A percentile compares a stretch with the other conserved stretches of the same genome.
phyloP scores from a whole-genome alignment of 768 basidiomycete species.

The Trametes gibbosa region DNA sequence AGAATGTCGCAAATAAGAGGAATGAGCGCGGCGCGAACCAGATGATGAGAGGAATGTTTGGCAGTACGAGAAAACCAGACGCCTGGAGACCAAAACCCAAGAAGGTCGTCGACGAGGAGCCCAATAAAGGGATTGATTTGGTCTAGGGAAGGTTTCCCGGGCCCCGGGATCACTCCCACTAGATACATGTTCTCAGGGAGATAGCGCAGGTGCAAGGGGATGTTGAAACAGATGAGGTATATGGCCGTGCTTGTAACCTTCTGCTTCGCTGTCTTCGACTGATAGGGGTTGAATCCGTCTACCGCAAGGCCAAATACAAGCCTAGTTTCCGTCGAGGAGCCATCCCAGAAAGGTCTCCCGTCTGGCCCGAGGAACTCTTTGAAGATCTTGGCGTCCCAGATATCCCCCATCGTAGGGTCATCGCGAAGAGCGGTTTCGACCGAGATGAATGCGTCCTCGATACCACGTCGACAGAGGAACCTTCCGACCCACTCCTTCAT shows the following conservation, averaged over 20 bases:
- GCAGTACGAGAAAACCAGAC: constrained; percentile 30
- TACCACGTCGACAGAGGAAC: not conserved
- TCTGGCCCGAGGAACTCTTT: not conserved
- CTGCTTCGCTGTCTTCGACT: constrained; percentile 1
- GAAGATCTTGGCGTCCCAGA: not conserved
- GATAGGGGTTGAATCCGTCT: constrained; percentile 15
- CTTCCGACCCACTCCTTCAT: not conserved
- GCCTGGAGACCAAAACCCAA: constrained; percentile 34
- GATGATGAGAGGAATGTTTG: constrained; percentile 26
- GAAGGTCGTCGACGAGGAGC: constrained; percentile 37
- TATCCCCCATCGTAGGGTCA: not conserved
- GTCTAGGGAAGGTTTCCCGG: constrained; percentile 32
- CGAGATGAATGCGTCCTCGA: not conserved
- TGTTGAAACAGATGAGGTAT: constrained; percentile 27
- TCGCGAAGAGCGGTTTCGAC: not conserved
- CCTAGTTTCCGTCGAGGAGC: not conserved
- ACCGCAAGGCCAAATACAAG: not conserved
- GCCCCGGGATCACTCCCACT: constrained; percentile 41
- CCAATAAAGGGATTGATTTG: constrained; percentile 38
- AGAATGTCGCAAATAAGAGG: constrained; percentile 37
- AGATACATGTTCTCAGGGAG: constrained; percentile 37
- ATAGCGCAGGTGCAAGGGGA: constrained; percentile 23
- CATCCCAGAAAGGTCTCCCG: not conserved
- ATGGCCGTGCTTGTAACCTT: constrained; percentile 15
- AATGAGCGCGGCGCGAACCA: constrained; percentile 29